phyloP scores from a whole-genome alignment of 495 filamentous ascomycete genomes.

The Penicillium verhagenii region DNA sequence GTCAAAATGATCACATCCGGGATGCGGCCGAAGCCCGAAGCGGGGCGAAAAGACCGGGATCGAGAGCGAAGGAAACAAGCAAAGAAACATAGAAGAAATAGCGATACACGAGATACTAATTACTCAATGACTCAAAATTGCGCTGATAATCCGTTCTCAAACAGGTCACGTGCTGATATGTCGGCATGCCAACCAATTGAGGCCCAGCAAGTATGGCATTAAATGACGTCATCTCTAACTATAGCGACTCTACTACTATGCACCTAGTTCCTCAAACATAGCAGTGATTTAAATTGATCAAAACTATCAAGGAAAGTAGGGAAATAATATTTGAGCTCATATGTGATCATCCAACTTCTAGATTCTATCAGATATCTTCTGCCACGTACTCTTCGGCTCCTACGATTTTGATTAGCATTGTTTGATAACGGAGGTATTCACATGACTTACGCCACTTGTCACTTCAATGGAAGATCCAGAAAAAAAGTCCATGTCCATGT shows the following conservation, averaged over 20 bases:
- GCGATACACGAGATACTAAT: neutral
- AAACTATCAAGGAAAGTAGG: neutral
- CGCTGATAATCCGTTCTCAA: too few relatives aligned
- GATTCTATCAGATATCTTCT: conserved; percentile 21
- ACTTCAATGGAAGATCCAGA: conserved; percentile 20
- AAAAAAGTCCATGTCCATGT: conserved; percentile 19
- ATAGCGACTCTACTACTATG: too few relatives aligned
- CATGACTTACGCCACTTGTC: conserved; percentile 10
- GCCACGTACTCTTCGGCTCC: conserved; percentile 8
- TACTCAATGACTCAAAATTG: too few relatives aligned
- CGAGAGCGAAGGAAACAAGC: too few relatives aligned
- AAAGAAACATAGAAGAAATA: neutral
- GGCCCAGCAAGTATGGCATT: too few relatives aligned
- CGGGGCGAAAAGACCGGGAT: too few relatives aligned
- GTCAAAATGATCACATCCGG: neutral
- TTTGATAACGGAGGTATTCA: neutral
- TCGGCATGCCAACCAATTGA: too few relatives aligned
- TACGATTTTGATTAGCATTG: neutral
- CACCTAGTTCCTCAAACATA: too few relatives aligned
- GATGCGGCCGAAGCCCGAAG: neutral
- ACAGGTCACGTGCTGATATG: too few relatives aligned
- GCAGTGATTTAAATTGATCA: too few relatives aligned
- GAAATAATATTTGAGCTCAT: neutral
- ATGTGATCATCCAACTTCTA: neutral
- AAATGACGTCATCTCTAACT: too few relatives aligned